A percentile compares a stretch with the other conserved stretches of the same genome.
Evolutionary conservation across 2,329 filamentous ascomycete genomes (phyloP).

Genomic region (Zymoseptoria tritici): DNA sequence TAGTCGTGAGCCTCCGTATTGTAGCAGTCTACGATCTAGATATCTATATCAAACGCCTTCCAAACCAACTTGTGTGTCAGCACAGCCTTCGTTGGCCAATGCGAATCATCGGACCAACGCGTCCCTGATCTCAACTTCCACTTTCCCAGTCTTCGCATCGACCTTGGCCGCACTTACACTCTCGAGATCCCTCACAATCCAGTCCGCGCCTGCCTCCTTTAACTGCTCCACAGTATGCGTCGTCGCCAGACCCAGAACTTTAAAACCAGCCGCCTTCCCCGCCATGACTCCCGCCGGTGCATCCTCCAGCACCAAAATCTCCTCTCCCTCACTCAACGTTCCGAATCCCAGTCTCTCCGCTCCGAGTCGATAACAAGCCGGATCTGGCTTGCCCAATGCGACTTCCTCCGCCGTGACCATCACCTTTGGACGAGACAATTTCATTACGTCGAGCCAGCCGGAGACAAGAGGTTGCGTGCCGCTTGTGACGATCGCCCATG

Average conservation of each 20-base stretch:
- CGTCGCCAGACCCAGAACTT: conserved; percentile 75
- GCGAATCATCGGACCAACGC: conserved; percentile 36
- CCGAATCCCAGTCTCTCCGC: conserved; percentile 36
- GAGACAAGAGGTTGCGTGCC: conserved; percentile 42
- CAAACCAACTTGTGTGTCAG: too few relatives aligned
- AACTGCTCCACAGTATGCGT: conserved; percentile 72
- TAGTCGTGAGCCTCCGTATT: background rate
- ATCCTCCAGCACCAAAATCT: conserved; percentile 76
- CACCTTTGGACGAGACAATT: conserved; percentile 39
- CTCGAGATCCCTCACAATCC: conserved; percentile 71
- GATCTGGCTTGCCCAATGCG: conserved; percentile 43
- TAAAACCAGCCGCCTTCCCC: conserved; percentile 79
- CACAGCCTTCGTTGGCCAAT: background rate
- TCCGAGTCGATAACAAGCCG: conserved; percentile 42
- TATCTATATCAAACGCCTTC: too few relatives aligned
- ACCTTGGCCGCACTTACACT: conserved; percentile 59
- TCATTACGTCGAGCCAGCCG: conserved; percentile 45
- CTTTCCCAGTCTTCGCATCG: conserved; percentile 48
- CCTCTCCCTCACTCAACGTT: conserved; percentile 17
- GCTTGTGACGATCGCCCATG: conserved; percentile 72
- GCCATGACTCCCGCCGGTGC: conserved; percentile 76
- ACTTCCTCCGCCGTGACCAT: conserved; percentile 47
- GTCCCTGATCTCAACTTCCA: conserved; percentile 62
- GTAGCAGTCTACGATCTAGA: background rate
- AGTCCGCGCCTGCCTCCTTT: conserved; percentile 70